Conservation (phyloP, 257 asterid species). For the Ligustrum vulgare region DNA sequence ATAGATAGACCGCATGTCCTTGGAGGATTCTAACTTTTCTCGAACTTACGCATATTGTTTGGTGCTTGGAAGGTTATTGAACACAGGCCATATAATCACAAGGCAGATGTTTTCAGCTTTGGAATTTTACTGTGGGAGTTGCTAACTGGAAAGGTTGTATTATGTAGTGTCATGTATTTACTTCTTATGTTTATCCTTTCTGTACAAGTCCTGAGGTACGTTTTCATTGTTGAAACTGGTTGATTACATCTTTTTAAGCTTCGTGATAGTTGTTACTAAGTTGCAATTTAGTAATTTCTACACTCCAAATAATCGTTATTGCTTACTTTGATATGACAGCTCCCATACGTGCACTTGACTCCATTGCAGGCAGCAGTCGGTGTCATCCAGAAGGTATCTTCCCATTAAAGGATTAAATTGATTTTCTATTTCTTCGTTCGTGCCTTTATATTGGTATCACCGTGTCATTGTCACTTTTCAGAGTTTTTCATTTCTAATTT, state of each 20-base stretch:
- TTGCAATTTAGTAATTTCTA: neutral
- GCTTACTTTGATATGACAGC: slow-evolving; percentile 42
- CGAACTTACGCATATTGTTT: slow-evolving; percentile 20
- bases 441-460: neutral
- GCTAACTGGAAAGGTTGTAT: slow-evolving; percentile 71
- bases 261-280: neutral
- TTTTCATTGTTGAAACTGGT: neutral
- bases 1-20: neutral
- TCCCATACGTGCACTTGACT: slow-evolving; percentile 68
- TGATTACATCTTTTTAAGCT: neutral
- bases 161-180: slow-evolving; percentile 6
- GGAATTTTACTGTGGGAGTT: slow-evolving; percentile 83
- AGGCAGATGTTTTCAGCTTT: slow-evolving; percentile 83
- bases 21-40: neutral
- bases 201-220: neutral
- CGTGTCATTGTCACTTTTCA: neutral
- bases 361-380: slow-evolving; percentile 94
- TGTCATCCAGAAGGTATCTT: slow-evolving; percentile 73
- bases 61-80: slow-evolving; percentile 61
- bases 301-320: slow-evolving; percentile 18
- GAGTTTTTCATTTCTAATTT: no score
- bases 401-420: neutral
- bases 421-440: neutral
- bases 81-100: slow-evolving; percentile 76
- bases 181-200: neutral